These are phyloP conservation scores for Mucor circinelloides DNA, from an alignment of 371 early-diverging fungal species.

Conservation along the genomic window DNA sequence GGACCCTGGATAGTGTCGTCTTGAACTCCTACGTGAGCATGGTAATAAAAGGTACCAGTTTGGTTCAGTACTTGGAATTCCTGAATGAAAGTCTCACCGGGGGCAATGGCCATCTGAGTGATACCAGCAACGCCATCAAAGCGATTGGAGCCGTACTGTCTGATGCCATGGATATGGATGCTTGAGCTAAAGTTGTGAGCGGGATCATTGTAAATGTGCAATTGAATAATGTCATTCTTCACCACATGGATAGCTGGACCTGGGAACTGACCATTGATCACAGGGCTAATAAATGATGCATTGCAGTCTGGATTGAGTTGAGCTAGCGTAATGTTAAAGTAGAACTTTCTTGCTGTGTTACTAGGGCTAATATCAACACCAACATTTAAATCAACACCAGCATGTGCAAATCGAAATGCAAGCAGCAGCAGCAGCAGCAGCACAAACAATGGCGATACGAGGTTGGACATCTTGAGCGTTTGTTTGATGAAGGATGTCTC, in stretches of 20 bases:
- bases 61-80: slow-evolving; percentile 42
- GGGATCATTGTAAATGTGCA: slow-evolving; percentile 37
- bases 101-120: slow-evolving; percentile 56
- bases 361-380: neutral
- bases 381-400: neutral
- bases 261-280: slow-evolving; percentile 48
- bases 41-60: slow-evolving; percentile 58
- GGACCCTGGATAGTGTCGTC: slow-evolving; percentile 53
- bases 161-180: slow-evolving; percentile 50
- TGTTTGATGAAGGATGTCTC: neutral
- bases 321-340: slow-evolving; percentile 16
- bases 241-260: slow-evolving; percentile 44
- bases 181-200: slow-evolving; percentile 22
- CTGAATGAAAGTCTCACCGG: slow-evolving; percentile 49
- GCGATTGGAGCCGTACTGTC: slow-evolving; percentile 33
- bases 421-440: neutral
- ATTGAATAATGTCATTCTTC: slow-evolving; percentile 35
- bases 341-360: slow-evolving; percentile 8
- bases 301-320: slow-evolving; percentile 38
- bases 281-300: slow-evolving; percentile 8
- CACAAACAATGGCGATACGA: neutral
- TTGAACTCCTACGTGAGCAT: slow-evolving; percentile 47
- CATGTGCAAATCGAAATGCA: neutral
- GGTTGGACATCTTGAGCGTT: neutral
- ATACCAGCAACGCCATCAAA: slow-evolving; percentile 62